Base-by-base conservation (phyloP, 2,329 filamentous ascomycete species). In the Ascochyta rabiei region DNA sequence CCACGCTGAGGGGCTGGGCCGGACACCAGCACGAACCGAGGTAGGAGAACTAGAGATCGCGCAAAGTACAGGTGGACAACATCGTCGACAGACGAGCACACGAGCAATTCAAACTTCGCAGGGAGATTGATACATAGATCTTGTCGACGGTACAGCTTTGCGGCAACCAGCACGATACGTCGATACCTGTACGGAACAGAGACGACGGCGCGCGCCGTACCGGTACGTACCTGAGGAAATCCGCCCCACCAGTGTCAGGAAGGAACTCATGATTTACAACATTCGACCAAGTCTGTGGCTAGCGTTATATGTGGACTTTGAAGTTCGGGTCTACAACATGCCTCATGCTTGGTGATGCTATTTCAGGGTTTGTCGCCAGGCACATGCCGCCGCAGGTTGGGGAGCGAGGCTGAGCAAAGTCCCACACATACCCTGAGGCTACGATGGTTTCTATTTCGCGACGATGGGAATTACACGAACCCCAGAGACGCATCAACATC, bases 381-480 rank as follows among this genome's bases (percentile, higher is more conserved):
- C 26, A 50, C 46, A 46, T 54, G 41, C 46, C 41, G 52, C 21
- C 4, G n/a, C 45, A 50, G 31, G 52, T 38, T 54, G 23, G 30
- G 47, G 41, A 54, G 24, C 46, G 52, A 55, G 52, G 52, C 52
- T 50, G 46, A 55, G 52, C 47, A 49, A 33, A 39, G 46, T 41
- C 52, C 52, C 52, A 55, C 52, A 50, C 52, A 18, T 37, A 31
- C 35, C 40, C 24, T n/a, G 18, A 40, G 51, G 34, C 40, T 43
- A 24, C 40, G 35, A 48, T 40, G 16, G 28, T 49, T 42, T 46
- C 52, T 55, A 55, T 55, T 49, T 49, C 52, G 46, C 46, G 26
- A 42, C 37, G 10, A 18, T 33, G 24, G 24, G 23, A 31, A 50
- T 46, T 40, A 42, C 46, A 50, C 41, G 37, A 21, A 35, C 13